These are phyloP conservation scores for Neofusicoccum umdonicola DNA, from an alignment of 2,329 filamentous ascomycete genomes.

Conservation along the genomic window DNA sequence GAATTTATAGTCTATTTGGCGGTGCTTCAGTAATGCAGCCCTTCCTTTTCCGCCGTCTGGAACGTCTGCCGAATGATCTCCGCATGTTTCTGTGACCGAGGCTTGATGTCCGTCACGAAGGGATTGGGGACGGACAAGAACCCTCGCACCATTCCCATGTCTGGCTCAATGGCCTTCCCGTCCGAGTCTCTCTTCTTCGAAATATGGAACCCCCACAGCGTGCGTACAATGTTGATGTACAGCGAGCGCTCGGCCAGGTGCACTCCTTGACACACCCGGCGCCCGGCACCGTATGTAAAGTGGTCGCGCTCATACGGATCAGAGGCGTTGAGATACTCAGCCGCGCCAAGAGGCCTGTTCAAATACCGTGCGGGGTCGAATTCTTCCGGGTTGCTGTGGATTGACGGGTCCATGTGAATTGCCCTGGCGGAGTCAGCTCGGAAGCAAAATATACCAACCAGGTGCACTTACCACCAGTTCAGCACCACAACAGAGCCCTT, in stretches of 20 bases:
- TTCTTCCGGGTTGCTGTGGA: conserved; percentile 26
- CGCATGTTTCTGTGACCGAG: conserved; percentile 26
- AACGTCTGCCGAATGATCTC: conserved; percentile 27
- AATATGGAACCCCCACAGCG: conserved; percentile 37
- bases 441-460: conserved; percentile 17
- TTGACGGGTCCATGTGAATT: conserved; percentile 31
- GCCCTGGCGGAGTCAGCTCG: conserved; percentile 24
- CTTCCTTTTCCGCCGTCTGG: conserved; percentile 25
- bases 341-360: conserved; percentile 26
- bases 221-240: conserved; percentile 34
- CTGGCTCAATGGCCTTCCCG: conserved; percentile 27
- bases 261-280: conserved; percentile 35
- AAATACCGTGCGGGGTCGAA: conserved; percentile 33
- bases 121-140: conserved; percentile 32
- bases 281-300: conserved; percentile 36
- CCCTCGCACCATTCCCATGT: conserved; percentile 28
- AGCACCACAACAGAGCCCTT: conserved; percentile 41
- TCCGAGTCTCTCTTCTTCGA: conserved; percentile 27
- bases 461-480: conserved; percentile 25
- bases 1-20: too few relatives aligned
- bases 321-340: conserved; percentile 31
- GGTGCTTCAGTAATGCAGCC: conserved; percentile 15
- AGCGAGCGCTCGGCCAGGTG: conserved; percentile 38
- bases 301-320: conserved; percentile 36
- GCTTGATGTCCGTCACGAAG: conserved; percentile 32